Evolutionary conservation across 2,329 filamentous ascomycete species (phyloP).

Genomic region (Aspergillus sclerotialis): DNA sequence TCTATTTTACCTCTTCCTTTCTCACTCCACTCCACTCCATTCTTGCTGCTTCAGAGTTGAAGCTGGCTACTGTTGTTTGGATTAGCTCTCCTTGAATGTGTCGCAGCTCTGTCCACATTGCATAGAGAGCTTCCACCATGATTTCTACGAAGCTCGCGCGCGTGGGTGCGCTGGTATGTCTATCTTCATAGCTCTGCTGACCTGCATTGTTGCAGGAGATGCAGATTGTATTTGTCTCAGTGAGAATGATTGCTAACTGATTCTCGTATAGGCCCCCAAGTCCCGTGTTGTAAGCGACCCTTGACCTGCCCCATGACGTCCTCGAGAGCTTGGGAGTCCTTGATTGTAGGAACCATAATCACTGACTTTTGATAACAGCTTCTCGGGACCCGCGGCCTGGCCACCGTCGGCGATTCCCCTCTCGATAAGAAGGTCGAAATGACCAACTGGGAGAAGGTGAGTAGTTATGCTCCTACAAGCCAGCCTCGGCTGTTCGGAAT

Average conservation of each 20-base stretch:
- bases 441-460: slow-evolving; percentile 83
- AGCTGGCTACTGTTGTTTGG: slow-evolving; percentile 28
- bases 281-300: slow-evolving; percentile 37
- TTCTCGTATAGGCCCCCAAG: slow-evolving; percentile 32
- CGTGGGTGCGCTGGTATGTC: slow-evolving; percentile 42
- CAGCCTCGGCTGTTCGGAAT: slow-evolving; percentile 17
- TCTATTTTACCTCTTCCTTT: slow-evolving; percentile 28
- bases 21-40: slow-evolving; percentile 28
- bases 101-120: slow-evolving; percentile 27
- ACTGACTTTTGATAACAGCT: slow-evolving; percentile 44
- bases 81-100: slow-evolving; percentile 32
- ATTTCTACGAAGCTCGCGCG: slow-evolving; percentile 42
- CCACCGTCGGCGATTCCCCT: slow-evolving; percentile 76
- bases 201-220: slow-evolving; percentile 5
- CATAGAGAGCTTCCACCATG: slow-evolving; percentile 39
- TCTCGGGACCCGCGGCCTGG: slow-evolving; percentile 62
- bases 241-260: slow-evolving; percentile 13
- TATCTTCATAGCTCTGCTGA: slow-evolving; percentile 8
- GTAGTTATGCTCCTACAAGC: slow-evolving; percentile 13
- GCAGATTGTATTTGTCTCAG: too few relatives aligned
- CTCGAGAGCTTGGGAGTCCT: slow-evolving; percentile 1
- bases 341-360: slow-evolving; percentile 2
- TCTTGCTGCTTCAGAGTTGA: slow-evolving; percentile 23
- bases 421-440: slow-evolving; percentile 96
- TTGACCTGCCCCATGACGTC: slow-evolving; percentile 1